Base-by-base conservation (phyloP, 352 stramenopile genomes). In the Saprolegnia parasitica region DNA sequence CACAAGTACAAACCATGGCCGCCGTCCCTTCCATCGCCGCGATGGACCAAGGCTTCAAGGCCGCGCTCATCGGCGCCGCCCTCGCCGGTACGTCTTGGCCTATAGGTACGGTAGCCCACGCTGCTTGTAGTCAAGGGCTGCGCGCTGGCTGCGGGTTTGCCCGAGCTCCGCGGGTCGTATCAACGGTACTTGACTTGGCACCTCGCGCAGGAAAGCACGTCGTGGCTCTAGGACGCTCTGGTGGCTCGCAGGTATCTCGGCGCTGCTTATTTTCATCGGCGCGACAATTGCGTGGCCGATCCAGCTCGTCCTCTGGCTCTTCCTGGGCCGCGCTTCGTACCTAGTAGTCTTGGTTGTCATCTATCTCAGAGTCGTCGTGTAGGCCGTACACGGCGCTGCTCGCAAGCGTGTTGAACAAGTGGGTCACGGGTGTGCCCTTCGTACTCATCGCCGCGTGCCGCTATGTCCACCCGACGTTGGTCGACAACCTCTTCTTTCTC, bases 401-500 rank as follows among this genome's bases (percentile, higher is more conserved):
- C 20, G n/a, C 18, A 5, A 56, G 35, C 24, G 45, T 26, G 20
- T 24, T 67, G 10, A 20, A 67, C 6, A 24, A 20, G n/a, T 55
- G 29, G 20, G n/a, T 67, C 29, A 42, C 58, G 10, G 40, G 37
- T 5, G 40, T 67, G 1, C 39, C 58, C 3, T 67, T 67, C 21
- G 21, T 67, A 5, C 23, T 49, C 18, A 26, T 67, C n/a, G 58
- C 58, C 0, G 16, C 13, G 13, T 55, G 39, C 24, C 40, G 58
- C 5, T 67, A 67, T 56, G 15, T 56, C 21, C 26, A 67, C 24
- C 58, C 58, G 20, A 35, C 58, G 16, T 21, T 67, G 15, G 49
- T 67, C 20, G 58, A 67, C 20, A 13, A 56, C n/a, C 42, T 67
- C 21, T 67, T 67, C n/a, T 56, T 54, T 2, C 15, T 67, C 11